Base-by-base conservation (phyloP, 768 basidiomycete genomes). In the Panellus pusillus region DNA sequence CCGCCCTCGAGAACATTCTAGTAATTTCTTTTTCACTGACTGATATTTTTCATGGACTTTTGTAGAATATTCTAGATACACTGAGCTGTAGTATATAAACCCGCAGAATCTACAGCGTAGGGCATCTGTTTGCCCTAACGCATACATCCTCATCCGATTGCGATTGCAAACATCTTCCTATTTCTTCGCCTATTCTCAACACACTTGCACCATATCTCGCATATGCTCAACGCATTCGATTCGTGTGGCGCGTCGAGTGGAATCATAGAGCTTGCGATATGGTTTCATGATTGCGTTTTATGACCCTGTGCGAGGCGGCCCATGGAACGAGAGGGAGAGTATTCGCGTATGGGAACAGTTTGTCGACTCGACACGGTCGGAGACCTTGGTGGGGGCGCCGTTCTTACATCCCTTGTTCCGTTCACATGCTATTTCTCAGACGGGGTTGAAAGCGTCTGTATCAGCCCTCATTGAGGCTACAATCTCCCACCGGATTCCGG, bases 211-310 rank as follows among this genome's bases (percentile, higher is more conserved):
- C 61, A 62, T 19, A 54, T 62, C 41, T 36, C 48, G 9, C 50
- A 57, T 24, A 62, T 62, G 61, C 52, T 62, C 8, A 20, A 41
- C 17, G 49, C 48, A 9, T 43, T 56, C n/a, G 41, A 55, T 7
- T n/a, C 48, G 17, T 40, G 40, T 35, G 47, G 43, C 1, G 35
- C 29, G 3, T 14, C 9, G 9, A 20, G 35, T 11, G 37, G 45
- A 32, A 43, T 29, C n/a, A 55, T 60, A n/a, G 52, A 57, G 37
- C 52, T 62, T 24, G 58, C 61, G 6, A 60, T 62, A 7, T 62
- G 58, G 58, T 62, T 60, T 18, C 61, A 62, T 32, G 61, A 62
- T 28, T 60, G 55, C 36, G 55, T 62, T n/a, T 0, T 62, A 62
- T n/a, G 58, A 60, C 29, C 61, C 61, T 2, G 36, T 49, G 6